Evolutionary conservation across 805 yeast species (phyloP).

Genomic region (Candida incommunis): DNA sequence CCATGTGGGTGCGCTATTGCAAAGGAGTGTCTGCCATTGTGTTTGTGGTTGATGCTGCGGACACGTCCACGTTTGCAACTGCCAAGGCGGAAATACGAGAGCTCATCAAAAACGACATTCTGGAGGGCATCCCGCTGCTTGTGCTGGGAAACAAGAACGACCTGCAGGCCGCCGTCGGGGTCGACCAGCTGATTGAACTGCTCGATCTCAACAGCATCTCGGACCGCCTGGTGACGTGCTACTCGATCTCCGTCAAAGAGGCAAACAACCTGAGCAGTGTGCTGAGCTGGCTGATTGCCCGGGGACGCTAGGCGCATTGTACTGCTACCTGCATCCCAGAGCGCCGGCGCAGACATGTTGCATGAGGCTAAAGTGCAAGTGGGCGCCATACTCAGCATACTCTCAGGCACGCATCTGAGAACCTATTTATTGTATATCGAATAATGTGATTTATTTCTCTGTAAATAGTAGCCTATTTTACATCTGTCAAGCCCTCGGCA

Average conservation of each 20-base stretch:
- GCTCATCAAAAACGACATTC: conserved; percentile 17
- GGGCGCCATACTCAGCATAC: no score
- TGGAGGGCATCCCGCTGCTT: conserved; percentile 21
- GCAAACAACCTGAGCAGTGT: conserved; percentile 21
- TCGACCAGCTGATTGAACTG: conserved; percentile 19
- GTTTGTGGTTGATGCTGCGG: conserved; percentile 24
- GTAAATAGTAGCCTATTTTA: no score
- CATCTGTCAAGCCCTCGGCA: neutral
- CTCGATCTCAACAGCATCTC: conserved; percentile 19
- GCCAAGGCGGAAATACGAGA: conserved; percentile 21
- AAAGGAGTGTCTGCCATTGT: conserved; percentile 23
- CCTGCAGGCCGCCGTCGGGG: conserved; percentile 17
- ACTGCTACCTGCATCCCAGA: no score
- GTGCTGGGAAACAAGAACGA: conserved; percentile 25
- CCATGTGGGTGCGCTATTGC: conserved; percentile 27
- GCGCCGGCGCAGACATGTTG: no score
- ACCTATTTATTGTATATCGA: no score
- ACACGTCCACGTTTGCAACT: conserved; percentile 15
- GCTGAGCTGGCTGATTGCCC: conserved; percentile 21
- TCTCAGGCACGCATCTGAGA: no score
- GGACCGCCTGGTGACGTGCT: conserved; percentile 22
- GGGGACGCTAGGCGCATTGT: neutral
- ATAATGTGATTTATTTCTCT: no score
- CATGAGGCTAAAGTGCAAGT: no score
- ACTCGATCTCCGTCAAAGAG: conserved; percentile 24